Evolutionary conservation across 192 early-diverging fungal species (phyloP).

Genomic region (Linnemannia hyalina): DNA sequence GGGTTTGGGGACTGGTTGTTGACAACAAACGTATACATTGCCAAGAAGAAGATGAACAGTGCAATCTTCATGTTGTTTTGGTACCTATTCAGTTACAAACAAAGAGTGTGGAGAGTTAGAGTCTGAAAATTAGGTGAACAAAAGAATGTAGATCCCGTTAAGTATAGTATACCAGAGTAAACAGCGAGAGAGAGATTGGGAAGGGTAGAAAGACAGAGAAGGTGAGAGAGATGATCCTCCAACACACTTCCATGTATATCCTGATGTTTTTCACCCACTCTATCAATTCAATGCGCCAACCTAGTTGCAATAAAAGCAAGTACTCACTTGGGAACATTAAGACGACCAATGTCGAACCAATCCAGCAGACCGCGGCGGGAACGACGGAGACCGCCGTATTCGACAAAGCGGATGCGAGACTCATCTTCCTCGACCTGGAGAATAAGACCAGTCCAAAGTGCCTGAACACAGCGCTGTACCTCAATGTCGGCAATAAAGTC

Average conservation of each 20-base stretch:
- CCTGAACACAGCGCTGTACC: constrained; percentile 55
- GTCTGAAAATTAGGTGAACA: neutral
- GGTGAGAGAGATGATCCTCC: too few species aligned
- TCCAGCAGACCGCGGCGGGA: constrained; percentile 39
- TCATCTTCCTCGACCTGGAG: constrained; percentile 51
- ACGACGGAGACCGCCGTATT: constrained; percentile 43
- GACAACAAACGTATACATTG: constrained; percentile 46
- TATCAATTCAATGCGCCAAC: neutral
- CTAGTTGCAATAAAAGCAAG: too few species aligned
- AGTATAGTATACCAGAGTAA: too few species aligned
- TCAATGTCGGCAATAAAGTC: constrained; percentile 53
- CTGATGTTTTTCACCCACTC: too few species aligned
- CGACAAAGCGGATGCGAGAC: constrained; percentile 36
- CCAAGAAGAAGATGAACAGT: constrained; percentile 45
- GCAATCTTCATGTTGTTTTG: constrained; percentile 53
- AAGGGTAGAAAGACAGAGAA: too few species aligned
- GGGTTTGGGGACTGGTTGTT: constrained; percentile 36
- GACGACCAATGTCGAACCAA: constrained; percentile 49
- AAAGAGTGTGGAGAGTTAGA: neutral
- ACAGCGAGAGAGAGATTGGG: too few species aligned
- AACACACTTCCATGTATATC: too few species aligned
- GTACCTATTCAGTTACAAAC: constrained; percentile 21
- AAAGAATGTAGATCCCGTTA: neutral
- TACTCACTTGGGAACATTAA: constrained; percentile 57
- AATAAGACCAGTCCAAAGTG: constrained; percentile 56